Evolutionary conservation across 2,329 filamentous ascomycete species (phyloP).

Genomic region (Chalara sp.): DNA sequence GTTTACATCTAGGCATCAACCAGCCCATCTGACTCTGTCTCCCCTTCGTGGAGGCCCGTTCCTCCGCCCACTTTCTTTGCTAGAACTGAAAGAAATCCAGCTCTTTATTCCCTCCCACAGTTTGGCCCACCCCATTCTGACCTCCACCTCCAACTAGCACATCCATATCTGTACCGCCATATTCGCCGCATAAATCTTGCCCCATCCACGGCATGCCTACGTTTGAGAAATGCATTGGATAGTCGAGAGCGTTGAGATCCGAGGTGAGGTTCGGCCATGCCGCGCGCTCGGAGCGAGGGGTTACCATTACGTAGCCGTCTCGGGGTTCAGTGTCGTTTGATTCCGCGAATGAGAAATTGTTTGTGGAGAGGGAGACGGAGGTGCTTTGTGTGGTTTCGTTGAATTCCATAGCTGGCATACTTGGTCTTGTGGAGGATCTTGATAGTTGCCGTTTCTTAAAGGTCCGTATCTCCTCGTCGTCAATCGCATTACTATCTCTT

Average conservation of each 20-base stretch:
- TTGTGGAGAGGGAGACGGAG: neutral
- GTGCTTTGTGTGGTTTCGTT: neutral
- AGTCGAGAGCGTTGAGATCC: constrained; percentile 11
- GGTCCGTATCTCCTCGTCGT: constrained; percentile 3
- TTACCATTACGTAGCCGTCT: constrained; percentile 12
- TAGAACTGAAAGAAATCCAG: constrained; percentile 31
- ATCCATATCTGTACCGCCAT: constrained; percentile 2
- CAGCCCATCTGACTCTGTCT: too few species aligned
- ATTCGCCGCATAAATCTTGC: constrained; percentile 1
- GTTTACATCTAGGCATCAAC: too few species aligned
- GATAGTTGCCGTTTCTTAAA: constrained; percentile 14
- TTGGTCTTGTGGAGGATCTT: neutral
- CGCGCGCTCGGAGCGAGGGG: constrained; percentile 7
- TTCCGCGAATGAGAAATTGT: neutral
- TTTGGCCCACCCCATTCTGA: neutral
- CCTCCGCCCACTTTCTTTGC: neutral
- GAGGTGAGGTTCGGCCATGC: constrained; percentile 9
- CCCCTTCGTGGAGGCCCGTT: too few species aligned
- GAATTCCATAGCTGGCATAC: neutral
- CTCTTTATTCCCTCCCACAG: constrained; percentile 26
- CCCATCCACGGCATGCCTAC: neutral
- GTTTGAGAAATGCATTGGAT: constrained; percentile 10
- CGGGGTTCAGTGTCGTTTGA: neutral
- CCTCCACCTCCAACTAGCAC: neutral
- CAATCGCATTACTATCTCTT: constrained; percentile 17